Conservation (phyloP, 1,284 basidiomycete species). For the Marasmius oreades region DNA sequence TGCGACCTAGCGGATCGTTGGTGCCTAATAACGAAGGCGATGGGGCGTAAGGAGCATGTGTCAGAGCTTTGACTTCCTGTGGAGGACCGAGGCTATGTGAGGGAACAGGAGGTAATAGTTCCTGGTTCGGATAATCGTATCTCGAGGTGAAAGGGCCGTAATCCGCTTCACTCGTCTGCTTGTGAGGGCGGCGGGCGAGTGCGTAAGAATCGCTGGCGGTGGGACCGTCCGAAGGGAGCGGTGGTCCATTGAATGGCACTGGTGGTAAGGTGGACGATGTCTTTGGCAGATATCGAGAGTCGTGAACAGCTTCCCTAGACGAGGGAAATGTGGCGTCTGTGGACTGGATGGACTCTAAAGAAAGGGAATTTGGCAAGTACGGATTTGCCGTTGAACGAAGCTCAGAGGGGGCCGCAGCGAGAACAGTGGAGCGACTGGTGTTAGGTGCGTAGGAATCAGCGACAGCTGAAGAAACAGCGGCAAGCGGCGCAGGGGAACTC, state of each 20-base stretch:
- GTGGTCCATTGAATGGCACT: constrained; percentile 45
- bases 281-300: background rate
- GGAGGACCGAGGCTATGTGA: constrained; percentile 16
- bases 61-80: constrained; percentile 44
- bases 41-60: constrained; percentile 61
- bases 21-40: constrained; percentile 75
- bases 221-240: constrained; percentile 33
- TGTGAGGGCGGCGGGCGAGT: constrained; percentile 28
- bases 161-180: constrained; percentile 23
- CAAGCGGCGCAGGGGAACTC: constrained; percentile 10
- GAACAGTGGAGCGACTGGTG: constrained; percentile 17
- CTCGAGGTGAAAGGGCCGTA: constrained; percentile 23
- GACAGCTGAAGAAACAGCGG: constrained; percentile 12
- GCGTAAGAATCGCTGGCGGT: constrained; percentile 40
- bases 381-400: constrained; percentile 6
- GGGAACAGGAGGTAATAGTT: background rate
- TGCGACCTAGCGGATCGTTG: constrained; percentile 81
- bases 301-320: background rate
- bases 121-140: constrained; percentile 21
- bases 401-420: constrained; percentile 12
- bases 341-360: background rate
- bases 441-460: constrained; percentile 21
- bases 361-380: background rate
- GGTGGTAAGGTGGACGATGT: constrained; percentile 8
- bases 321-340: background rate